A percentile compares a stretch with the other conserved stretches of the same genome.
Conservation (phyloP, 2,329 filamentous ascomycete genomes). For the Ophiobolus disseminans region DNA sequence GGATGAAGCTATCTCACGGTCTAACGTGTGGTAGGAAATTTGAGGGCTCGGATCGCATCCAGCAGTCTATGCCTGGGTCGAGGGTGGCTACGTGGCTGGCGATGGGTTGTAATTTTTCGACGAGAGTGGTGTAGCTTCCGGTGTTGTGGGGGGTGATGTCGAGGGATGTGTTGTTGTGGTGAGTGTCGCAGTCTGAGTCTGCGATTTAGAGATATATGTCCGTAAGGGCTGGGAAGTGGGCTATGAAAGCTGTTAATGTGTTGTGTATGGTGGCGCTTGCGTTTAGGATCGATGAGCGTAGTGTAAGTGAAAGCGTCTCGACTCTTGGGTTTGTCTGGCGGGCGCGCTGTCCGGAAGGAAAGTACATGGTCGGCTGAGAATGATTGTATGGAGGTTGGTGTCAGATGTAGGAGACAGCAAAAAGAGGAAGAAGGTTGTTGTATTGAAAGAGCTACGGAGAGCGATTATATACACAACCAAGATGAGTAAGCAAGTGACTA, state of each 20-base stretch:
- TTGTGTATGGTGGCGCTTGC: background rate
- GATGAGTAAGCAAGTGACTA: no score
- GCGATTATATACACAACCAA: background rate
- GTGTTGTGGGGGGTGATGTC: background rate
- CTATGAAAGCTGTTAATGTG: background rate
- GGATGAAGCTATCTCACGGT: background rate
- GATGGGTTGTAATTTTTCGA: background rate
- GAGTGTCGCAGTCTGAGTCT: background rate
- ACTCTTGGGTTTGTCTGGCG: background rate
- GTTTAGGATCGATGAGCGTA: background rate
- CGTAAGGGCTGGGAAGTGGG: background rate
- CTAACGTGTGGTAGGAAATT: background rate
- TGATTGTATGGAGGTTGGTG: no score
- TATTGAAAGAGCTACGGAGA: no score
- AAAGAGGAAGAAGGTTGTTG: no score
- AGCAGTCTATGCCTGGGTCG: background rate
- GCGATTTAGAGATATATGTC: background rate
- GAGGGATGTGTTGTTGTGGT: background rate
- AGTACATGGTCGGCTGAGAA: background rate
- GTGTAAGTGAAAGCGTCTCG: background rate
- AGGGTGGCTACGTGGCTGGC: background rate
- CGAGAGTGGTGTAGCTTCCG: background rate
- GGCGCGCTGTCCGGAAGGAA: background rate
- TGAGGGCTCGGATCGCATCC: background rate
- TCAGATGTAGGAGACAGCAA: no score